These are phyloP conservation scores for Baudoinia panamericana DNA, from an alignment of 495 filamentous ascomycete species.

Conservation along the genomic window DNA sequence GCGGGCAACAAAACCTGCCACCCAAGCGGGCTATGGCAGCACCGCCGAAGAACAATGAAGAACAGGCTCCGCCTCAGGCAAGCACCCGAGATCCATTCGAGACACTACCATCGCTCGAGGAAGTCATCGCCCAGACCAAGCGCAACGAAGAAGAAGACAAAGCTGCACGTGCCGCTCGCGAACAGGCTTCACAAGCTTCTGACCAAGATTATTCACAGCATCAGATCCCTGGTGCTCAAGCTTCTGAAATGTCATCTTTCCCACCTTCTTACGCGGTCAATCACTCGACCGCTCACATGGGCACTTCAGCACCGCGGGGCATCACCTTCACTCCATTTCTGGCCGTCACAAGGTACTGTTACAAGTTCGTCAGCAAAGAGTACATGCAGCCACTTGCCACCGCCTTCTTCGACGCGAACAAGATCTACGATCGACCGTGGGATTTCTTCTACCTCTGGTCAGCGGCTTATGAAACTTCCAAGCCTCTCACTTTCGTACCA, in stretches of 20 bases:
- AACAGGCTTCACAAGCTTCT: not conserved
- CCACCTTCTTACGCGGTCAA: not conserved
- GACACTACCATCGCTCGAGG: constrained; percentile 2
- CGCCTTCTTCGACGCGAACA: constrained; percentile 42
- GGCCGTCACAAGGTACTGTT: constrained; percentile 46
- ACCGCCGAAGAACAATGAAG: too few relatives aligned
- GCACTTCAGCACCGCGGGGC: constrained; percentile 11
- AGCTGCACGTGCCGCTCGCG: not conserved
- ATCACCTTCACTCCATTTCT: constrained; percentile 45
- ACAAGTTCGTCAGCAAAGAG: constrained; percentile 40
- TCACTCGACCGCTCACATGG: not conserved
- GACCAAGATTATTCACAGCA: not conserved
- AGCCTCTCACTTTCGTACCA: constrained; percentile 51
- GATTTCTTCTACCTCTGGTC: constrained; percentile 59
- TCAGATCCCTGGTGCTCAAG: not conserved
- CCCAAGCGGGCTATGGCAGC: not conserved
- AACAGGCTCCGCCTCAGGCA: not conserved
- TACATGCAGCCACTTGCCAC: constrained; percentile 38
- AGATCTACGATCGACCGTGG: constrained; percentile 51
- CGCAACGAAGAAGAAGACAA: not conserved
- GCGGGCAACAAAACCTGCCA: constrained; percentile 6
- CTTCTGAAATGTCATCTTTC: not conserved
- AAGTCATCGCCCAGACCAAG: not conserved
- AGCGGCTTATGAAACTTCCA: constrained; percentile 29
- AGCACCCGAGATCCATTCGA: not conserved